Base-by-base conservation (phyloP, 1,139 yeast species). In the Kodamaea alishanica region DNA sequence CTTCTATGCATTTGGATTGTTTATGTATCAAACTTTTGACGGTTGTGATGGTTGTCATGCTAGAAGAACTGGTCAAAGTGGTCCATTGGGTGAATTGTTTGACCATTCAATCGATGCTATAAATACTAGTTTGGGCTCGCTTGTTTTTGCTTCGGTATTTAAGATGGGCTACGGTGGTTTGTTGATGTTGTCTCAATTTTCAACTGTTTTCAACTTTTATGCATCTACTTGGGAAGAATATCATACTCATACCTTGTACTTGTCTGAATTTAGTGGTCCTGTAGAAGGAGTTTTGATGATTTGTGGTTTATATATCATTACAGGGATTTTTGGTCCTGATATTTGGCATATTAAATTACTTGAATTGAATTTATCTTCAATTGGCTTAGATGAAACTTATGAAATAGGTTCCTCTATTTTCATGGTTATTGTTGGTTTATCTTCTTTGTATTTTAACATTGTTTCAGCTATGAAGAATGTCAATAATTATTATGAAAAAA, bases 41-140 rank as follows among this genome's bases (percentile, higher is more conserved):
- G 96, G 97, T 2, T 86, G 96, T 61, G 97, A 90, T 61, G 97
- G 97, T 8, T 77, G 84, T 49, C 97, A 90, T 60, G 97, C 97
- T 10, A 72, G 94, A 49, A 76, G 92, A 54, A 90, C 97, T 1
- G 95, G 95, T 10, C 96, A 89, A 63, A 80, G 90, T 49, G 95
- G 97, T 3, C 97, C 97, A 3, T 67, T 90, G 52, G 97, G 97
- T 31, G 97, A 90, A 59, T 70, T 90, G 43, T 90, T 90, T 56
- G 97, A 90, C 56, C 97, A 90, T 56, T 88, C 96, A 47, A 80
- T 88, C 38, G 97, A 90, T 63, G 95, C 97, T 0, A 68, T 88
- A 51, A 90, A 90, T 57, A 88, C 97, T 2, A 84, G 96, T 1
- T 68, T 90, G 42, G 92, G 92, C 3, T 68, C 81, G 5, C 62